Base-by-base conservation (phyloP, 768 basidiomycete genomes). In the Russula emetica region DNA sequence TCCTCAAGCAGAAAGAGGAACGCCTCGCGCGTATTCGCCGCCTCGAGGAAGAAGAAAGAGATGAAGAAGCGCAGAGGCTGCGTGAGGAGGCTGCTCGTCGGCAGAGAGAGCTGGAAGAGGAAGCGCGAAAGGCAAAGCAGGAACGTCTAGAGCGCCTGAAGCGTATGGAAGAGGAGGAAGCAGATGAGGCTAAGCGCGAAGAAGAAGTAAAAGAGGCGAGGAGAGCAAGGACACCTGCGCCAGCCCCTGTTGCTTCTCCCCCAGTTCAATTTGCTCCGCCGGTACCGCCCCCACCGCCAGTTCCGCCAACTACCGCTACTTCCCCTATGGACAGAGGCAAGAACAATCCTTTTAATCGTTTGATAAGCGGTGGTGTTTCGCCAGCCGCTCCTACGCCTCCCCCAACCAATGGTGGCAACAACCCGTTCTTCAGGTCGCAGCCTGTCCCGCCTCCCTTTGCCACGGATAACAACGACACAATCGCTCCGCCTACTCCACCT, bases 311-410 rank as follows among this genome's bases (percentile, higher is more conserved):
- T 36, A 62, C 71, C 38, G 51, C 73, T 7, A 58, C 69, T 5
- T 68, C 70, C 38, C 71, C 79, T 22, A 56, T 72, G 1, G 79
- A 83, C 44, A 85, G 85, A 68, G 78, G 84, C 5, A 80, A 78
- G 57, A 91, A 84, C 10, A 94, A 94, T 73, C 93, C 93, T 0
- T 95, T 95, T 73, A 89, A 83, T 73, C 82, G 83, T 14, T 69
- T 92, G 47, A 80, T 84, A 67, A 81, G 81, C 62, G 80, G 82
- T 55, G 81, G 78, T 13, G 75, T 76, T 5, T 69, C 71, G 0
- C 66, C 77, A 22, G 55, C 76, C 40, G 64, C 80, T 1, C 68
- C 80, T 18, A 62, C 76, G 0, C 59, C 76, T 22, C 69, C 76
- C 18, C 54, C 72, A 62, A 74, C 75, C 44, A 79, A 76, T 10